Evolutionary conservation across 352 stramenopile genomes (phyloP).

Genomic region (Blastocystis sp.): DNA sequence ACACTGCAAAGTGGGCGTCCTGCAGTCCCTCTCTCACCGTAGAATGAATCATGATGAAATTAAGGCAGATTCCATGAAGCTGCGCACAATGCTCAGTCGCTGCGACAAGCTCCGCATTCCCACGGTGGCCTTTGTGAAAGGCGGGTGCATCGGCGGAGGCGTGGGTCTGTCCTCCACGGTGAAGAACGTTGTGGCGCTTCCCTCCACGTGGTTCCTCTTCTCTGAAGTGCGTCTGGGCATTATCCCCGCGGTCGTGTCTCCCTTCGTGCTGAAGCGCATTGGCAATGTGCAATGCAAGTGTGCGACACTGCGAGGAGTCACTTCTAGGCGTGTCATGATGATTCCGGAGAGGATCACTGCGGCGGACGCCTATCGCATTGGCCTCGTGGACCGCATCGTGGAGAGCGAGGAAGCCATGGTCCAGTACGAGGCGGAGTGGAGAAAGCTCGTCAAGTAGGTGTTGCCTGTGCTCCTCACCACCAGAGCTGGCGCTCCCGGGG

Average conservation of each 20-base stretch:
- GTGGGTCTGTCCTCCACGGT: conserved; percentile 34
- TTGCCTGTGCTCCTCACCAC: neutral
- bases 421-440: conserved; percentile 41
- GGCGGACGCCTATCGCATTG: conserved; percentile 37
- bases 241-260: conserved; percentile 53
- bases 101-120: conserved; percentile 51
- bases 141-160: conserved; percentile 52
- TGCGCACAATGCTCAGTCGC: conserved; percentile 31
- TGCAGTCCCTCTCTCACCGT: neutral
- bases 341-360: conserved; percentile 54
- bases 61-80: conserved; percentile 45
- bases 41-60: conserved; percentile 59
- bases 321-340: conserved; percentile 48
- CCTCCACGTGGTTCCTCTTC: conserved; percentile 53
- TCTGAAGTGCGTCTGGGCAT: conserved; percentile 55
- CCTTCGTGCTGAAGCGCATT: conserved; percentile 64
- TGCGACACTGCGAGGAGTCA: neutral
- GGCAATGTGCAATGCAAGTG: conserved; percentile 55
- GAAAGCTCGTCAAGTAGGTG: conserved; percentile 13
- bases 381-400: conserved; percentile 47
- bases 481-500: conserved; percentile 3
- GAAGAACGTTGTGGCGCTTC: conserved; percentile 47
- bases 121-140: conserved; percentile 47
- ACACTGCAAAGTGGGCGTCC: conserved; percentile 17
- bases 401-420: conserved; percentile 36